Conservation (phyloP, 148 eudicot species). For the Arbutus unedo region DNA sequence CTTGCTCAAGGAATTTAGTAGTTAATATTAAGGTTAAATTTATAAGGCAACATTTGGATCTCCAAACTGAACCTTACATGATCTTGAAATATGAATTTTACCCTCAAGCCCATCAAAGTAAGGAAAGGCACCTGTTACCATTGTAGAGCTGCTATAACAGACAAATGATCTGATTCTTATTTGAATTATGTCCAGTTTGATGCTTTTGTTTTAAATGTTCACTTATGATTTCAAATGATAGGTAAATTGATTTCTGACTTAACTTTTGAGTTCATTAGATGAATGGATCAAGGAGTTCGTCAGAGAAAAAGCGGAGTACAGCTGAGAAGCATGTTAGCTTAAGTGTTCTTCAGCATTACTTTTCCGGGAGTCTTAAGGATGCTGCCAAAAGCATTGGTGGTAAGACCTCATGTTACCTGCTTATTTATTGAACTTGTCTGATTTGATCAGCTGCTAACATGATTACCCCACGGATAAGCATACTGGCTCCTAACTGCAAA, state of each 20-base stretch:
- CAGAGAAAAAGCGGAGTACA: slow-evolving; percentile 63
- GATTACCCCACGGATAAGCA: not conserved
- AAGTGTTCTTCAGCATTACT: slow-evolving; percentile 81
- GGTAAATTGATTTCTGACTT: not conserved
- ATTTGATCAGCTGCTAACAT: slow-evolving; percentile 8
- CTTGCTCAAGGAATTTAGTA: not conserved
- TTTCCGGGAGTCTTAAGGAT: slow-evolving; percentile 94
- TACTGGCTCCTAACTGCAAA: not conserved
- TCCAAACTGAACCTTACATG: not conserved
- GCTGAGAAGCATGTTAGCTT: slow-evolving; percentile 81
- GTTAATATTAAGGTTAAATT: not conserved
- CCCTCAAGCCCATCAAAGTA: not conserved
- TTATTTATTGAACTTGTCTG: not conserved
- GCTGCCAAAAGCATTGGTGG: slow-evolving; percentile 96
- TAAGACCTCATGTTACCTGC: slow-evolving; percentile 26
- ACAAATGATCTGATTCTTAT: not conserved
- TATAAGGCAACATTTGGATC: not conserved
- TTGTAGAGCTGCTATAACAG: not conserved
- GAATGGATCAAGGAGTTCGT: slow-evolving; percentile 36
- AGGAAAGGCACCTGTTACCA: not conserved
- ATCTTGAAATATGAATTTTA: not conserved
- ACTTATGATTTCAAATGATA: not conserved
- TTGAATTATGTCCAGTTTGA: not conserved
- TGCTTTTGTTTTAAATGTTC: not conserved
- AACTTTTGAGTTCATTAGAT: slow-evolving; percentile 8